These are phyloP conservation scores for Corylus heterophylla DNA, from an alignment of 306 rosid genomes.

Conservation along the genomic window DNA sequence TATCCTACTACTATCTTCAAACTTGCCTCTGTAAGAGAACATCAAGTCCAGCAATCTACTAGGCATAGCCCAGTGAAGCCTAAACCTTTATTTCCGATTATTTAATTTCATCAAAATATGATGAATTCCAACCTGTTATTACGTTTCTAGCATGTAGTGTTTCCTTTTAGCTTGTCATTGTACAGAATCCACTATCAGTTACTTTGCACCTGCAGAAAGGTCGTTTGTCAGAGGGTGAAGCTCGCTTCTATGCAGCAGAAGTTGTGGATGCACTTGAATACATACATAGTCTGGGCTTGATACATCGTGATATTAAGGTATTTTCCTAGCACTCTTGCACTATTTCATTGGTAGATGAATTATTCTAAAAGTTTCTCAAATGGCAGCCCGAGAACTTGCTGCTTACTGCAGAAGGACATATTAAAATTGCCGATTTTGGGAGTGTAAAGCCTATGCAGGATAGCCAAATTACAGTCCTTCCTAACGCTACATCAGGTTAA, in stretches of 20 bases:
- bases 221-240: slow-evolving; percentile 81
- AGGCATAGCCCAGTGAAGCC: background rate
- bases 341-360: slow-evolving; percentile 23
- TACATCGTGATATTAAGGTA: slow-evolving; percentile 99
- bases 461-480: slow-evolving; percentile 91
- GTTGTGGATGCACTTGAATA: slow-evolving; percentile 96
- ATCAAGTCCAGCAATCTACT: background rate
- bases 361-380: slow-evolving; percentile 32
- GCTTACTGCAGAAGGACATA: slow-evolving; percentile 84
- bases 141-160: background rate
- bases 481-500: slow-evolving; percentile 97
- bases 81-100: background rate
- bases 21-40: background rate
- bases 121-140: slow-evolving; percentile 5
- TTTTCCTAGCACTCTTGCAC: slow-evolving; percentile 29
- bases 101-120: background rate
- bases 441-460: slow-evolving; percentile 98
- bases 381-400: slow-evolving; percentile 97
- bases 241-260: slow-evolving; percentile 95
- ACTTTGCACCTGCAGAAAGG: slow-evolving; percentile 68
- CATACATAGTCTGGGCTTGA: slow-evolving; percentile 91
- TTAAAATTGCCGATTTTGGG: slow-evolving; percentile 98
- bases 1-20: background rate
- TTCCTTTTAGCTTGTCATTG: slow-evolving; percentile 17
- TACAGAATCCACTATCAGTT: slow-evolving; percentile 26